A percentile compares a stretch with the other conserved stretches of the same genome.
Conservation (phyloP, 306 rosid genomes). For the Begonia loranthoides region DNA sequence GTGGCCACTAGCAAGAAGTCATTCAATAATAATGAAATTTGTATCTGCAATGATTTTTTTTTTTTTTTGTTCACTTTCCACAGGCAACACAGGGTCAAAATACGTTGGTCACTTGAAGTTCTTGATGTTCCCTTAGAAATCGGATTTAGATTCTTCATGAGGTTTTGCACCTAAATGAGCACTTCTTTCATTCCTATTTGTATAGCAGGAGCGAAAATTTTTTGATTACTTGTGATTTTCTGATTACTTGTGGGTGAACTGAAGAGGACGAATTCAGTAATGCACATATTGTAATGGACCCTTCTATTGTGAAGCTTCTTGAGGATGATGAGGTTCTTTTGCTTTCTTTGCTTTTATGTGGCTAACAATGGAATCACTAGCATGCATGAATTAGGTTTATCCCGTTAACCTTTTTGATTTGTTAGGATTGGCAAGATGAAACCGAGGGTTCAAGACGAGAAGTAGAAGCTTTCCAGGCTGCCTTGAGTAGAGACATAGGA, state of each 20-base stretch:
- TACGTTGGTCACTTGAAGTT: no score
- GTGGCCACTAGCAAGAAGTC: no score
- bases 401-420: not conserved
- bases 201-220: not conserved
- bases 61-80: no score
- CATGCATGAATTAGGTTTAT: constrained; percentile 6
- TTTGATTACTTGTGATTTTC: not conserved
- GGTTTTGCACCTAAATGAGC: no score
- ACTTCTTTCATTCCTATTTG: no score
- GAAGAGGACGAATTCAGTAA: not conserved
- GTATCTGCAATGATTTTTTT: no score
- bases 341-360: constrained; percentile 7
- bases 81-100: no score
- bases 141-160: no score
- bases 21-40: no score
- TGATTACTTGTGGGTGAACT: not conserved
- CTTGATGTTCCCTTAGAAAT: no score
- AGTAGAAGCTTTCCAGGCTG: constrained; percentile 84
- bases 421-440: constrained; percentile 41
- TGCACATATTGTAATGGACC: constrained; percentile 39
- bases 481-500: constrained; percentile 63
- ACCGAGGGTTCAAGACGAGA: constrained; percentile 83
- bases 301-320: constrained; percentile 75
- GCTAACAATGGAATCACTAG: constrained; percentile 1
- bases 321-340: constrained; percentile 75